These are phyloP conservation scores for Waltergamsia citrina DNA, from an alignment of 2,329 filamentous ascomycete genomes.

Conservation along the genomic window DNA sequence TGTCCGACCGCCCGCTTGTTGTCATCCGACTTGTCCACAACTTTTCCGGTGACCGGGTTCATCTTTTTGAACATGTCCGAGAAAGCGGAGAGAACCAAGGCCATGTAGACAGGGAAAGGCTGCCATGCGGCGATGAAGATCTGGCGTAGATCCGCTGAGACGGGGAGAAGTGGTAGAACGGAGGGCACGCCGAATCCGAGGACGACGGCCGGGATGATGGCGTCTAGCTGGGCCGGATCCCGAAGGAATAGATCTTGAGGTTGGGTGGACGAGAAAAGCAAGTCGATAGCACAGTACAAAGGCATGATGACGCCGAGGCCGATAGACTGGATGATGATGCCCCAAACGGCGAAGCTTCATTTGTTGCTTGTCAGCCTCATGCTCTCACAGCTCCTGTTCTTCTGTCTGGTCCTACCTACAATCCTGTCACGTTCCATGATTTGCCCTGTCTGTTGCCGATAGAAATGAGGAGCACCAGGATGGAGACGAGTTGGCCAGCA, in stretches of 20 bases:
- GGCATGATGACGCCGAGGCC: conserved; percentile 13
- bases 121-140: conserved; percentile 13
- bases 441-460: conserved; percentile 10
- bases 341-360: conserved; percentile 14
- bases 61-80: conserved; percentile 9
- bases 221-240: conserved; percentile 10
- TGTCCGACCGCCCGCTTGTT: conserved; percentile 11
- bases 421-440: not conserved
- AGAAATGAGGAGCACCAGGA: conserved; percentile 11
- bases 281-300: conserved; percentile 10
- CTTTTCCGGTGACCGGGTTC: not conserved
- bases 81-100: conserved; percentile 8
- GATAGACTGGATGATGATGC: conserved; percentile 9
- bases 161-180: conserved; percentile 10
- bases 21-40: conserved; percentile 6
- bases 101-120: conserved; percentile 11
- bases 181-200: conserved; percentile 12
- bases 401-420: too few relatives aligned
- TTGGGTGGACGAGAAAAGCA: conserved; percentile 6
- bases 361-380: too few relatives aligned
- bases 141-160: conserved; percentile 11
- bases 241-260: conserved; percentile 9
- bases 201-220: conserved; percentile 9
- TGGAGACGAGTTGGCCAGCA: conserved; percentile 9
- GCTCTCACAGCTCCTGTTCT: too few relatives aligned